Base-by-base conservation (phyloP, 345 rosid genomes). In the Euphorbia lathyris region DNA sequence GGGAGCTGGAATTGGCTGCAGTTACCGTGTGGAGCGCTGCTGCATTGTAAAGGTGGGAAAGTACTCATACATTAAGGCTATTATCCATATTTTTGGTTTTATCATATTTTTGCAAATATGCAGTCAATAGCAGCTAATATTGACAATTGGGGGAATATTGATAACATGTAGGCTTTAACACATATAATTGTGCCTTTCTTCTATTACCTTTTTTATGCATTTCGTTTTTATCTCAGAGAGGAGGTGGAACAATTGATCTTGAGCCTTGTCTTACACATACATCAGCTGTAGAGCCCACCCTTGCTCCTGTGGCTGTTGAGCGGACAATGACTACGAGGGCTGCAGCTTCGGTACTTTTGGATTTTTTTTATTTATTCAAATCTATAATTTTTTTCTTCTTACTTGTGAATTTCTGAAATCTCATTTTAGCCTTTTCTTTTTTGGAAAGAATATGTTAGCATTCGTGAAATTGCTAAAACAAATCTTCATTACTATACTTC, bases 1-100 rank as follows among this genome's bases (percentile, higher is more conserved):
- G 99, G 99, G 99, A 77, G 97, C 97, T 72, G 99, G 97, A 78
- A 96, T 93, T 62, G 94, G 94, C 65, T 96, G 98, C 81, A 96
- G 99, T 74, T 96, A 88, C 82, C 87, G 85, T 72, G 90, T 96
- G 72, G 97, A 96, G 79, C 84, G 88, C 66, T 96, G 99, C 88
- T 96, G 90, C 89, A 90, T 96, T 77, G 83, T 96, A 77, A 96
- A 96, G 99, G 99, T 96, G 68, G 68, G 53, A 45, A 67, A 69
- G 68, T 60, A 60, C 47, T 34, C 5, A 19, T 60, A 36, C 26
- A 36, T 10, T 9, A 55, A 22, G 58, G 58, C 29, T 5, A 22
- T 59, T 59, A 30, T 29, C 27, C 16, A 5, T 45, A 27, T 3
- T 45, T n/a, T 45, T 26, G 13, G 23, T 23, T 5, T 45, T 19